phyloP scores from a whole-genome alignment of 2,329 filamentous ascomycete genomes.

The Aschersonia sp. region DNA sequence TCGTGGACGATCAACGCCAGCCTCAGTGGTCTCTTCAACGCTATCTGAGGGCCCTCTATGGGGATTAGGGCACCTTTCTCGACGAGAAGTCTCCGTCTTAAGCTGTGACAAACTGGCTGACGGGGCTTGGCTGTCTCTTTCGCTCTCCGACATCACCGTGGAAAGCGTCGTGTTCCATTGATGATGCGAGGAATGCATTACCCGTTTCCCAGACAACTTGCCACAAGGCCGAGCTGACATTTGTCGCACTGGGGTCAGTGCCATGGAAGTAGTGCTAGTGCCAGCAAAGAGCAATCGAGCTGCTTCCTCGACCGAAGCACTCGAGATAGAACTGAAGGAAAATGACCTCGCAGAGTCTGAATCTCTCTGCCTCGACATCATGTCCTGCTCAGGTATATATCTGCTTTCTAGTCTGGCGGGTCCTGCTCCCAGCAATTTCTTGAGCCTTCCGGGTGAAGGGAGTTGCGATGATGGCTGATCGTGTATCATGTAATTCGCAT shows the following conservation, averaged over 20 bases:
- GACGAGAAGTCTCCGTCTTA: too few relatives aligned
- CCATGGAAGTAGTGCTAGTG: conserved; percentile 11
- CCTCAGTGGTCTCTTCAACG: neutral
- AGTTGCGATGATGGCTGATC: conserved; percentile 21
- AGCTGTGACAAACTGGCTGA: too few relatives aligned
- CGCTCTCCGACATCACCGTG: too few relatives aligned
- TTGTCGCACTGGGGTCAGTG: neutral
- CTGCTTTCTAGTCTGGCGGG: conserved; percentile 30
- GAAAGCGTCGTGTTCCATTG: too few relatives aligned
- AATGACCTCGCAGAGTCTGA: conserved; percentile 36
- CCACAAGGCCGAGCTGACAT: too few relatives aligned
- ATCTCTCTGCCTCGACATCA: conserved; percentile 33
- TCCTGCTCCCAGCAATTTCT: conserved; percentile 17
- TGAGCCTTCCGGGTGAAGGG: conserved; percentile 19
- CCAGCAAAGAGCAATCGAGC: conserved; percentile 17
- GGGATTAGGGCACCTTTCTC: too few relatives aligned
- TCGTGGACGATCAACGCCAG: conserved; percentile 29
- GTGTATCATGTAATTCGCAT: conserved; percentile 42
- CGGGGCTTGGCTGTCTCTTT: too few relatives aligned
- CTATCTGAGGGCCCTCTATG: neutral
- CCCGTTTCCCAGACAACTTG: too few relatives aligned
- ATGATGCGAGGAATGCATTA: too few relatives aligned
- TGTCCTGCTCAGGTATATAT: conserved; percentile 30
- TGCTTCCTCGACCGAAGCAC: conserved; percentile 35
- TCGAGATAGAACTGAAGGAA: conserved; percentile 41